phyloP scores from a whole-genome alignment of 805 yeast genomes.

The Yamadazyma insecticola region DNA sequence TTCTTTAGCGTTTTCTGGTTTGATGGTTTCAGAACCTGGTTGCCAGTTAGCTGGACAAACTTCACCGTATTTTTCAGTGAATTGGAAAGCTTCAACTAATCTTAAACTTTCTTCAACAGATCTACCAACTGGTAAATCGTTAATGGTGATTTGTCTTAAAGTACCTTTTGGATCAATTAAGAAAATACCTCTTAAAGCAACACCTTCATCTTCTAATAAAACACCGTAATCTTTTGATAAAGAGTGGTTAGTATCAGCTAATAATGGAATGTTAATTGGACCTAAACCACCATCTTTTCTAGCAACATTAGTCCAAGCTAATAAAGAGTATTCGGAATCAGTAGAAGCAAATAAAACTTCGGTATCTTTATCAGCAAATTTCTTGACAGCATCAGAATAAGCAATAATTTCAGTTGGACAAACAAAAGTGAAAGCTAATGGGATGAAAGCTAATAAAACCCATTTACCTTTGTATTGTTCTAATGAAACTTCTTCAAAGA shows the following conservation, averaged over 20 bases:
- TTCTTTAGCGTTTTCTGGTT: conserved; percentile 78
- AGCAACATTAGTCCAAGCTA: conserved; percentile 97
- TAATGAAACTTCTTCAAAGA: conserved; percentile 89
- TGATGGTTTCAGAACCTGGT: conserved; percentile 75
- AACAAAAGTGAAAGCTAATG: conserved; percentile 98
- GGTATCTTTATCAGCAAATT: conserved; percentile 81
- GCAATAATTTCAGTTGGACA: conserved; percentile 99
- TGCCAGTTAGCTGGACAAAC: conserved; percentile 99
- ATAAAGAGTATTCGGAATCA: conserved; percentile 94
- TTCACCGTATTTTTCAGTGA: conserved; percentile 98
- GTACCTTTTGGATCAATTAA: conserved; percentile 93
- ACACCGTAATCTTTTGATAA: conserved; percentile 97
- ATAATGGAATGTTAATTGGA: conserved; percentile 85
- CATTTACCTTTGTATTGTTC: conserved; percentile 97
- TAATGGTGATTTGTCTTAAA: conserved; percentile 95
- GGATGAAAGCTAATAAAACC: conserved; percentile 95
- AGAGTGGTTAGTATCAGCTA: conserved; percentile 96
- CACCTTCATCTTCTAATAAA: conserved; percentile 90
- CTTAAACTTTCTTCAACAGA: conserved; percentile 97
- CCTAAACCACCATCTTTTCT: conserved; percentile 99
- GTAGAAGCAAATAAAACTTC: conserved; percentile 95
- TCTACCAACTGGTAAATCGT: conserved; percentile 99
- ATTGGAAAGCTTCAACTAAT: conserved; percentile 98
- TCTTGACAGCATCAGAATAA: conserved; percentile 90
- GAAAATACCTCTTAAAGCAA: conserved; percentile 97